These are phyloP conservation scores for Trifolium pratense DNA, from an alignment of 306 rosid genomes.

Conservation along the genomic window DNA sequence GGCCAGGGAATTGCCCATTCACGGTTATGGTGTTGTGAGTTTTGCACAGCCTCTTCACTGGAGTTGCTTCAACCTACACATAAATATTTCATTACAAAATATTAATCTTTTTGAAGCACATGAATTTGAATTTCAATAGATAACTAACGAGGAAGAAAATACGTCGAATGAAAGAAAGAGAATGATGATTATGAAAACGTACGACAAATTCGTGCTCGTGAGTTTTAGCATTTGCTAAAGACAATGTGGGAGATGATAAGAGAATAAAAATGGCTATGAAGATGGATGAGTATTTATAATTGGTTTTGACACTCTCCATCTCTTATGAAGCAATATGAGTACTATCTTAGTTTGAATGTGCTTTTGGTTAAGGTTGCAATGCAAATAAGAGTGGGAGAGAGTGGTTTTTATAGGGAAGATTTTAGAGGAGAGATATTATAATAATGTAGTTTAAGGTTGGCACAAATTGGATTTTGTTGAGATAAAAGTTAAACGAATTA, in stretches of 20 bases:
- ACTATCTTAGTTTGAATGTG: not conserved
- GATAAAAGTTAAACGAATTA: constrained; percentile 50
- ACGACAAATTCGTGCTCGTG: constrained; percentile 85
- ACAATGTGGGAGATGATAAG: constrained; percentile 56
- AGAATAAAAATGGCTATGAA: constrained; percentile 57
- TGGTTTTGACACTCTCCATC: constrained; percentile 49
- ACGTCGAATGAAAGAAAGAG: not conserved
- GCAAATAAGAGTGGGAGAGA: constrained; percentile 35
- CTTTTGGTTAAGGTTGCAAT: constrained; percentile 32
- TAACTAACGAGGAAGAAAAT: not conserved
- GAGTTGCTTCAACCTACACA: constrained; percentile 71
- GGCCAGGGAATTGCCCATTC: constrained; percentile 91
- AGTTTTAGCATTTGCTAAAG: constrained; percentile 58
- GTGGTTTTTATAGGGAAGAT: constrained; percentile 50
- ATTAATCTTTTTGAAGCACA: not conserved
- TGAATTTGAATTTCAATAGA: not conserved
- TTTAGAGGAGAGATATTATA: constrained; percentile 40
- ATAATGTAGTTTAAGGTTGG: constrained; percentile 56
- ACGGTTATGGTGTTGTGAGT: constrained; percentile 77
- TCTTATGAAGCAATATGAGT: not conserved
- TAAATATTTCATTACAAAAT: not conserved
- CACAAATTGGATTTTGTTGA: constrained; percentile 66
- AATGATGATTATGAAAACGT: constrained; percentile 38
- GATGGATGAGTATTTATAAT: constrained; percentile 35
- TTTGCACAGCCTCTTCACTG: constrained; percentile 99